Evolutionary conservation across 768 basidiomycete genomes (phyloP), one percentile per base, ranked within the genome.

Genomic region (Hericium rajendrae): DNA sequence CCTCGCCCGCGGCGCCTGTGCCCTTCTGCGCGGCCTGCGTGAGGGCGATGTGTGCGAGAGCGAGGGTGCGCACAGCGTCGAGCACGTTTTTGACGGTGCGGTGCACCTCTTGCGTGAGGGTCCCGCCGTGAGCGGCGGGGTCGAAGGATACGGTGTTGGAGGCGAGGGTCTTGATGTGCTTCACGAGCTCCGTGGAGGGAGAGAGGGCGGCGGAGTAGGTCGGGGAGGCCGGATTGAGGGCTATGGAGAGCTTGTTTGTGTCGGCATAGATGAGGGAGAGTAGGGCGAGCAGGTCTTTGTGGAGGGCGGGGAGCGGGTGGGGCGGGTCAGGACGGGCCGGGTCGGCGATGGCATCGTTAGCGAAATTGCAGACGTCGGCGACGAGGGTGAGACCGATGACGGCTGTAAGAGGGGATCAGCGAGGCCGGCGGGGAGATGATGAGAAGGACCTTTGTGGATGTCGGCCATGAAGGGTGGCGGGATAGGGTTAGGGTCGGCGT

Each of bases 201-300:
- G 40, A 43, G 38, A 53, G 5, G 11, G 57, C 60, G 4, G 62
- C 62, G 4, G 81, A 71, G 1, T 81, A 81, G 0, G 75, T 16
- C 1, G 57, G 62, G 50, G 32, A 71, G 3, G 79, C 68, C 5
- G 85, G 82, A 46, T 84, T 86, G 53, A 86, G 74, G 1, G 78
- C 74, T 38, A 89, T 76, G 4, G 86, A 74, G 24, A 86, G 67
- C 64, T 84, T 87, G 18, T 85, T 87, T 4, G 78, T 71, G 32
- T 77, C 70, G 20, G 72, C 68, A 66, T 84, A 73, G n/a, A 87
- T 64, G 60, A 86, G 74, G 4, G 80, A 72, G 48, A 87, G 73
- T 38, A 88, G 69, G 2, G 82, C 77, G 20, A 81, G 57, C 16
- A 84, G 68, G 65, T 89, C 87, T 38, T 74, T 74, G 60, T 73